Percentiles rank a stretch among this genome's conserved stretches.
phyloP scores from a whole-genome alignment of 139 green algal species.

The Chlorokybus atmophyticus region DNA sequence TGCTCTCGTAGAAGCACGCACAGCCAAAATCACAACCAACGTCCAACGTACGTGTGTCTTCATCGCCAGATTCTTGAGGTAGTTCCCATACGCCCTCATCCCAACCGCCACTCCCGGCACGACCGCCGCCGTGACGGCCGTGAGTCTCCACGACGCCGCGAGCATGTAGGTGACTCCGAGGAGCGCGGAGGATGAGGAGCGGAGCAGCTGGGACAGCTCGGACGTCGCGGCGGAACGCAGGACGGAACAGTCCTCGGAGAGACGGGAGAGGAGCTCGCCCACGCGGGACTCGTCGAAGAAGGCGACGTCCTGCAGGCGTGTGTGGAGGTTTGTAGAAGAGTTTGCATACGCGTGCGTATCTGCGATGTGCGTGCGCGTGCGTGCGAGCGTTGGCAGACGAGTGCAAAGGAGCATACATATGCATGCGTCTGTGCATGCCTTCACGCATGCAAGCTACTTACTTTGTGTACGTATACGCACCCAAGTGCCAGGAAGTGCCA shows the following conservation, averaged over 20 bases:
- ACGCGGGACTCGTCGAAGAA: conserved; percentile 22
- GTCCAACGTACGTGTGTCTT: conserved; percentile 20
- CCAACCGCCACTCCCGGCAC: conserved; percentile 12
- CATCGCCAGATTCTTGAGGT: conserved; percentile 12
- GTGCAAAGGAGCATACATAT: not conserved
- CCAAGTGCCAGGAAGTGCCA: not conserved
- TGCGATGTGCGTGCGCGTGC: no score
- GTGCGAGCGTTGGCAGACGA: not conserved
- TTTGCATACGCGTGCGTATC: no score
- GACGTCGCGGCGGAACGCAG: conserved; percentile 14
- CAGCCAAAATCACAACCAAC: no score
- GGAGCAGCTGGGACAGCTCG: conserved; percentile 15
- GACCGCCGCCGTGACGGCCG: conserved; percentile 9
- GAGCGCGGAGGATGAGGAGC: conserved; percentile 8
- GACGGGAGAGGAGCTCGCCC: conserved; percentile 19
- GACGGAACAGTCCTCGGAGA: conserved; percentile 23
- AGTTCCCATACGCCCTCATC: conserved; percentile 18
- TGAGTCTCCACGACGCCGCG: conserved; percentile 19
- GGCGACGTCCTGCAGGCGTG: conserved; percentile 13
- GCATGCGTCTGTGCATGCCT: not conserved
- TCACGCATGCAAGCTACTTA: not conserved
- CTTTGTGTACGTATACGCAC: not conserved
- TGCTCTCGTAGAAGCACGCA: no score
- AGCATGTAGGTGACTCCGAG: conserved; percentile 19
- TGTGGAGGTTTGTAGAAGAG: no score